Base-by-base conservation (phyloP, 2,329 filamentous ascomycete species). In the Colletotrichum orbiculare region DNA sequence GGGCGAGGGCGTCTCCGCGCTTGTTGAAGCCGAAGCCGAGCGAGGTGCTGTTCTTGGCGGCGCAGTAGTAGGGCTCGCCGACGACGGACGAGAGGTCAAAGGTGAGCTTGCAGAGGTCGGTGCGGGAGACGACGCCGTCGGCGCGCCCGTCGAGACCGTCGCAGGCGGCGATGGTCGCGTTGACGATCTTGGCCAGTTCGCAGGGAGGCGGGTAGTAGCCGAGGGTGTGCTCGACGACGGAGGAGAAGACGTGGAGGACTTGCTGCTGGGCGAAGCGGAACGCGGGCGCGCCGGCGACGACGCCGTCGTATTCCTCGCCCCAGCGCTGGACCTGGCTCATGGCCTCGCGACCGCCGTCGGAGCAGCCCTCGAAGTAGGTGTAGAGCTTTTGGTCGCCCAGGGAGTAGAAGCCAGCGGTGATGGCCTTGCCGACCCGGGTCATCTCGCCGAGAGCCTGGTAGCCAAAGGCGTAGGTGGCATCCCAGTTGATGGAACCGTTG, bases 331-430 rank as follows among this genome's bases (percentile, higher is more conserved):
- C 74, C 65, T 79, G 76, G 41, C 76, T 79, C 79, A 79, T 80
- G n/a, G 82, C 83, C 72, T 85, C 81, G 46, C 83, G 78, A 1
- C 83, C 80, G 11, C 81, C 81, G 39, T 81, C 77, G 11, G 80
- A 82, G 69, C 81, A 84, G 13, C 81, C 81, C 67, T 79, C 73
- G 73, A 84, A 87, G 74, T 87, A 86, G 15, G 85, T 83, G 71
- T 80, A 82, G 54, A 85, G 46, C 65, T 73, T 75, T 35, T 69
- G 56, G 0, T 75, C 71, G 0, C 25, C 5, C 5, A 63, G 61
- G 3, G 73, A 73, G 69, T 88, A 89, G 71, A 85, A 86, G 0
- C 74, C 71, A 13, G 80, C 69, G 2, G 79, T 76, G 17, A 88
- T 72, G 11, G 77, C 60, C 70, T 85, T 88, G 10, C 81, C 83